Conservation (phyloP, 345 rosid species). For the Camelina laxa region DNA sequence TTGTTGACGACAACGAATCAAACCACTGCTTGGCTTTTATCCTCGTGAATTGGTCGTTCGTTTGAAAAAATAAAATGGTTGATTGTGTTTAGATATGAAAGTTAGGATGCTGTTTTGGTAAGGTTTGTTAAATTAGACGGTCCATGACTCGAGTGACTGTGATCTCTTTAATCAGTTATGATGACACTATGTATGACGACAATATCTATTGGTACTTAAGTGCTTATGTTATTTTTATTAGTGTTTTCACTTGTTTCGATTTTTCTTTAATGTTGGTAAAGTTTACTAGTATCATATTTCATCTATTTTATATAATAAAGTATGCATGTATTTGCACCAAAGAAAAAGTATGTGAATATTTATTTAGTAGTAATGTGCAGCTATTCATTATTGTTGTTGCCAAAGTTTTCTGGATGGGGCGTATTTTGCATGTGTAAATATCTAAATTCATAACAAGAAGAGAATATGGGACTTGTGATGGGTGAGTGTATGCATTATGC, state of each 20-base stretch:
- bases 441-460: no score
- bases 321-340: no score
- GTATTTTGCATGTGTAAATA: background rate
- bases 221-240: slow-evolving; percentile 20
- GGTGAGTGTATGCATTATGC: background rate
- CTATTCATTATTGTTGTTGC: background rate
- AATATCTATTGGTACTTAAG: slow-evolving; percentile 15
- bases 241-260: background rate
- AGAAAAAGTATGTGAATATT: no score
- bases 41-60: slow-evolving; percentile 88
- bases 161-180: slow-evolving; percentile 3
- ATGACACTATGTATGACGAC: background rate
- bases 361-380: background rate
- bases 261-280: background rate
- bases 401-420: background rate
- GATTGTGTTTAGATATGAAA: slow-evolving; percentile 31
- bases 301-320: no score
- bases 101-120: slow-evolving; percentile 34
- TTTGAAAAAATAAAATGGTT: slow-evolving; percentile 46
- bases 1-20: slow-evolving; percentile 69
- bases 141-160: background rate
- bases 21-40: slow-evolving; percentile 85
- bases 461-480: background rate
- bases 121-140: slow-evolving; percentile 25
- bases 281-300: background rate